phyloP scores from a whole-genome alignment of 2,329 filamentous ascomycete genomes.

The Hypoxylon sp. region DNA sequence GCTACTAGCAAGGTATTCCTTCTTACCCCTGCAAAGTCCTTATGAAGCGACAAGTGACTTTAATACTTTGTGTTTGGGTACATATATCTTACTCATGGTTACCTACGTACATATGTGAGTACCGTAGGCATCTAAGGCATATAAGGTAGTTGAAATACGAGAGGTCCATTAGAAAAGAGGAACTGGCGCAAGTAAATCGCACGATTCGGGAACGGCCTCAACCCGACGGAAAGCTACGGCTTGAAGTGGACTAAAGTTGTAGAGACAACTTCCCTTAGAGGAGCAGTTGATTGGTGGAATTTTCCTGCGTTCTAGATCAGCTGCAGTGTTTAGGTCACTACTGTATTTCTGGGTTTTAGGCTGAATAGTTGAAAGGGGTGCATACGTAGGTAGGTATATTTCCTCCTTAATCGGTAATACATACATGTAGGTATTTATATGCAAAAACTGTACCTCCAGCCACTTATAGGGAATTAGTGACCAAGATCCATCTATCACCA shows the following conservation, averaged over 20 bases:
- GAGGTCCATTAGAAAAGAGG: not conserved
- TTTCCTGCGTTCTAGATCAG: not conserved
- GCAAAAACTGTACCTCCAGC: too few relatives aligned
- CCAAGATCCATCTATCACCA: too few relatives aligned
- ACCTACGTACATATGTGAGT: not conserved
- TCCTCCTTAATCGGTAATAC: not conserved
- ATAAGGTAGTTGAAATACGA: not conserved
- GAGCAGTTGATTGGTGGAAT: slow-evolving; percentile 2
- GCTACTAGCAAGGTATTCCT: not conserved
- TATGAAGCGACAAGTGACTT: not conserved
- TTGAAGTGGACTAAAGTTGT: not conserved
- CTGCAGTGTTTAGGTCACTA: not conserved
- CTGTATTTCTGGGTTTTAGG: not conserved
- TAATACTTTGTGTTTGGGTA: not conserved
- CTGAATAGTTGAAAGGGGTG: not conserved
- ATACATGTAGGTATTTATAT: too few relatives aligned
- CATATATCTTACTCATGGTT: not conserved
- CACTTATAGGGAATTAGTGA: too few relatives aligned
- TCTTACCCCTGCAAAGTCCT: slow-evolving; percentile 7
- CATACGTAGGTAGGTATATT: not conserved
- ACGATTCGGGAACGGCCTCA: slow-evolving; percentile 21
- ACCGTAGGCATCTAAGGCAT: not conserved
- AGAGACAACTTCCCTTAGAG: not conserved
- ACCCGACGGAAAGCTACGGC: not conserved
- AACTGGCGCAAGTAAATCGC: not conserved